Conservation (phyloP, 1,139 yeast species). For the Kurtzmaniella quercitrusa region DNA sequence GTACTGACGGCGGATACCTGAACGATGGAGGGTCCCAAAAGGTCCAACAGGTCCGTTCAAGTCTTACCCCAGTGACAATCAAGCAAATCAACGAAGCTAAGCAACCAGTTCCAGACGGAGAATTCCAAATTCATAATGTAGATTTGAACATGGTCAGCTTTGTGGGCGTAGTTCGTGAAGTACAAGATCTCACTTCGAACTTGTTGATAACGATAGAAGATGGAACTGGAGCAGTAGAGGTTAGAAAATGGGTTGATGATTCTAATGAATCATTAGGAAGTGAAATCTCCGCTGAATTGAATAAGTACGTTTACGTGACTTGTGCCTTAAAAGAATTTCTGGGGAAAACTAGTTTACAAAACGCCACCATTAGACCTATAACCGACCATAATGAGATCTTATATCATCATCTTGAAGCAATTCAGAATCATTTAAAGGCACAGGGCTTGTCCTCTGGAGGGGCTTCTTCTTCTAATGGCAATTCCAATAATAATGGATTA, state of each 20-base stretch:
- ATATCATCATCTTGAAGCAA: slow-evolving; percentile 73
- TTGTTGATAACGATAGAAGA: slow-evolving; percentile 67
- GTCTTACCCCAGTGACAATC: slow-evolving; percentile 78
- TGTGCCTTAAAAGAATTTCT: slow-evolving; percentile 73
- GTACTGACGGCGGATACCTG: slow-evolving; percentile 23
- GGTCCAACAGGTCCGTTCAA: slow-evolving; percentile 31
- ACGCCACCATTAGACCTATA: slow-evolving; percentile 56
- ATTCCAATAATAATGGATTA: slow-evolving; percentile 26
- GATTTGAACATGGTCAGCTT: slow-evolving; percentile 58
- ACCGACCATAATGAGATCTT: slow-evolving; percentile 71
- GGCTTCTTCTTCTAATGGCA: slow-evolving; percentile 16
- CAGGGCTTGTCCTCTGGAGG: slow-evolving; percentile 29
- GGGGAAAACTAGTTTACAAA: slow-evolving; percentile 62
- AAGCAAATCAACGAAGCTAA: slow-evolving; percentile 69
- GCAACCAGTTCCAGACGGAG: slow-evolving; percentile 69
- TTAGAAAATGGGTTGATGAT: slow-evolving; percentile 68
- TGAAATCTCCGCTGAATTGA: slow-evolving; percentile 24
- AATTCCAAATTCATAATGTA: slow-evolving; percentile 62
- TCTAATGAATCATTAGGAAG: slow-evolving; percentile 30
- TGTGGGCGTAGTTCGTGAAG: slow-evolving; percentile 62
- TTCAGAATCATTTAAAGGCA: slow-evolving; percentile 56
- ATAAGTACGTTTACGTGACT: slow-evolving; percentile 60
- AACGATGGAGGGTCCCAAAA: slow-evolving; percentile 28
- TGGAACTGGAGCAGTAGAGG: slow-evolving; percentile 75
- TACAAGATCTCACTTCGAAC: slow-evolving; percentile 52